Evolutionary conservation across 176 grass and related monocot species (phyloP), one percentile per base, ranked within the genome.

Genomic region (Bromus sterilis): DNA sequence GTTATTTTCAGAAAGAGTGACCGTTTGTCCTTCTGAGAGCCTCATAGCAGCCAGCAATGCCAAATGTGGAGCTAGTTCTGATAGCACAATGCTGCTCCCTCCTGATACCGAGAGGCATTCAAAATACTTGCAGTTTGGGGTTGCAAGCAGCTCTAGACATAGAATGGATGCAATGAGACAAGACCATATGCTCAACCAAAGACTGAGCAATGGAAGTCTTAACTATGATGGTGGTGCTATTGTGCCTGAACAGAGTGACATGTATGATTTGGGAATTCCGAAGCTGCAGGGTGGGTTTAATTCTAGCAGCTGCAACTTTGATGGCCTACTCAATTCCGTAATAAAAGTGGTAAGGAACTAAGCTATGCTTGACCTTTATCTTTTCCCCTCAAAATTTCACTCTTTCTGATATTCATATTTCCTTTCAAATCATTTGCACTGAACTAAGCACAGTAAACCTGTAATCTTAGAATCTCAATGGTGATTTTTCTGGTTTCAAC

Each of bases 281-380:
- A 93, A 88, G 66, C 34, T 91, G 63, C 86, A 90, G 43, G 84
- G 82, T 83, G 91, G 89, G 48, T 85, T 85, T 80, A 85, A 35
- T 74, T 90, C 87, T 64, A 91, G 62, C 59, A 76, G 77, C 73
- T 99, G 89, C 83, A 93, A 62, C 77, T 87, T 95, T 36, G 87
- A 95, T 59, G 89, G 92, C 26, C 85, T 95, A 78, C 89, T 93
- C 66, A 93, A 84, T 83, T 95, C 96, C 29, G 83, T 99, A 66
- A 95, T 95, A 77, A 99, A 99, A 91, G 85, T 76, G 89, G 96
- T 99, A 95, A 85, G 85, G 3, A 78, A 15, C 11, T 89, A n/a
- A 56, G 11, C 18, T 13, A 9, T 49, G 11, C 49, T 59, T 35
- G 42, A 35, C 43, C 44, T 61, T 42, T 15, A 16, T 72, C 80